phyloP scores from a whole-genome alignment of 495 filamentous ascomycete species.

The Penicillium silybi region DNA sequence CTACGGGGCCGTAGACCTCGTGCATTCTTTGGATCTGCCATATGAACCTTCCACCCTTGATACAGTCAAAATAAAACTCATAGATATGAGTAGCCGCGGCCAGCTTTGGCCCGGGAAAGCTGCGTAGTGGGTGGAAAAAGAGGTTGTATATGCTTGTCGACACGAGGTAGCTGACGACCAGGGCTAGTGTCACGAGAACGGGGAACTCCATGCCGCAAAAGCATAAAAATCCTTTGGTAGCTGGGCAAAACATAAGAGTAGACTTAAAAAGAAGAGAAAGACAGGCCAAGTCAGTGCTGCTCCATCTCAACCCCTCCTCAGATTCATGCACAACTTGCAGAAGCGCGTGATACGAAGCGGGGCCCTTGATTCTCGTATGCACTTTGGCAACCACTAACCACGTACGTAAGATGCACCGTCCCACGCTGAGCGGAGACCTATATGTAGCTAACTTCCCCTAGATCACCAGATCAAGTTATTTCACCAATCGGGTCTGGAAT shows the following conservation, averaged over 20 bases:
- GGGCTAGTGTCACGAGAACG: not conserved
- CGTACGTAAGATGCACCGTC: no score
- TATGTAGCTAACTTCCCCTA: no score
- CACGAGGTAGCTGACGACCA: not conserved
- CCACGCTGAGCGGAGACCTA: no score
- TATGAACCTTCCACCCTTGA: constrained; percentile 4
- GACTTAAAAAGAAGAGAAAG: not conserved
- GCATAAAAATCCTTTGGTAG: not conserved
- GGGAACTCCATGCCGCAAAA: not conserved
- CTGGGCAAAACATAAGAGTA: not conserved
- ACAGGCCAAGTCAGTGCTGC: no score
- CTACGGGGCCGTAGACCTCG: constrained; percentile 19
- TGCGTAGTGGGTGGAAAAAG: not conserved
- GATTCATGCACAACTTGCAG: no score
- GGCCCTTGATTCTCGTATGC: no score
- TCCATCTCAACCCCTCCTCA: no score
- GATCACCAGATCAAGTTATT: no score
- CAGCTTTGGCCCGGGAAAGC: constrained; percentile 26
- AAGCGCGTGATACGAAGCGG: no score
- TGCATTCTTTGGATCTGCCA: constrained; percentile 12
- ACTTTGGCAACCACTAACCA: no score
- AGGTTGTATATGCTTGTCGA: not conserved
- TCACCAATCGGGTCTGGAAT: no score
- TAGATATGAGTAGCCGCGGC: constrained; percentile 24
- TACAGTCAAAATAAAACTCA: constrained; percentile 17